phyloP scores from a whole-genome alignment of 345 rosid genomes.

The Lepidium aucheri region DNA sequence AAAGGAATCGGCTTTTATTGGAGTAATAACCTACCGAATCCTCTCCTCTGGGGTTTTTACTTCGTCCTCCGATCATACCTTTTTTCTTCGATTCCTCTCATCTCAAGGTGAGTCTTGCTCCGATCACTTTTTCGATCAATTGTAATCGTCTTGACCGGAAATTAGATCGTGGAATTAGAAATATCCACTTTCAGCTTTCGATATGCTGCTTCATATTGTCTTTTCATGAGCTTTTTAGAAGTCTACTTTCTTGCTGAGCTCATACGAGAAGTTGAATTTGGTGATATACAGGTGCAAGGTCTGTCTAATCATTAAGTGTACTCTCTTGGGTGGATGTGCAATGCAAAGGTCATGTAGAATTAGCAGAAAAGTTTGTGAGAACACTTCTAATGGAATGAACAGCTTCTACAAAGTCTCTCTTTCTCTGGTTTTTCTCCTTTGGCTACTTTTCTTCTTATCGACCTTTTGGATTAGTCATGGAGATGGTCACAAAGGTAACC shows the following conservation, averaged over 20 bases:
- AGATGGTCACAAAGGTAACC: constrained; percentile 51
- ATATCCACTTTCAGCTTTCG: not conserved
- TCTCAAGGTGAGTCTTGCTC: not conserved
- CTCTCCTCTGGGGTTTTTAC: not conserved
- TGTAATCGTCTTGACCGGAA: not conserved
- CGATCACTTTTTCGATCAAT: not conserved
- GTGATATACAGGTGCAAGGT: not conserved
- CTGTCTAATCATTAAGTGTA: not conserved
- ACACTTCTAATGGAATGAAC: constrained; percentile 28
- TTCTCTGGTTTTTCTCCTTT: constrained; percentile 57
- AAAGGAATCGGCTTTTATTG: not conserved
- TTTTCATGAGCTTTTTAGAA: not conserved
- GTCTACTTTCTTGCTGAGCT: not conserved
- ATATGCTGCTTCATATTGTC: not conserved
- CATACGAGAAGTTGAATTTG: not conserved
- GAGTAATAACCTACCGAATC: not conserved
- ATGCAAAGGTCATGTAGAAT: constrained; percentile 82
- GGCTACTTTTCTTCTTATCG: constrained; percentile 65
- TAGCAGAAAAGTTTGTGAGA: constrained; percentile 57
- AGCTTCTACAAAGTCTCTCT: constrained; percentile 53
- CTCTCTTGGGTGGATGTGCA: constrained; percentile 43
- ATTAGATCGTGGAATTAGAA: not conserved
- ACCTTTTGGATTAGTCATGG: constrained; percentile 58
- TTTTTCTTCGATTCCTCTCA: not conserved
- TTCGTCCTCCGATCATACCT: not conserved